Evolutionary conservation across 2,329 filamentous ascomycete genomes (phyloP), one percentile per base, ranked within the genome.

Genomic region (Alternaria arborescens): DNA sequence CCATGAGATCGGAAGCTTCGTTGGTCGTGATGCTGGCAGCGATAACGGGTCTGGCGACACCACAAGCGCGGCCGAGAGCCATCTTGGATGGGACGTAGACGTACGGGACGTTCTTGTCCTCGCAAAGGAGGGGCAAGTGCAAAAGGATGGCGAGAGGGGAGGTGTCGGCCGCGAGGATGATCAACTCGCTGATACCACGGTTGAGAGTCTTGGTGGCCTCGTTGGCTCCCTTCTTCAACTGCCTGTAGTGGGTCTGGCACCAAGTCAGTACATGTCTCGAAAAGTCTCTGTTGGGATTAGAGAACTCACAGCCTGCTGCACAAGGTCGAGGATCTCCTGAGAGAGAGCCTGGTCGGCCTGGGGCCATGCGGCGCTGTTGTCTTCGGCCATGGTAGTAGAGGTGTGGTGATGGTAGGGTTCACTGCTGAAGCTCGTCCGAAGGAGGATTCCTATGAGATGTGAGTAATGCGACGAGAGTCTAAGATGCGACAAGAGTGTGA

Each of bases 11-110:
- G 43, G 81, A 72, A 34, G 77, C 78, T 61, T 80, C 78, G 70
- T 81, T 81, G 59, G 91, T 93, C 70, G 93, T 97, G 82, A 98
- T 97, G 75, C 86, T 89, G 64, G 88, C 89, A 41, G 92, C 90
- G 73, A 98, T 97, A 63, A 98, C 94, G 57, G 93, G 86, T 60
- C 94, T 87, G 76, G 87, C 90, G 64, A 97, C 94, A 85, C 94
- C 94, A 77, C 92, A 95, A 50, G 94, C 94, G 46, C 73, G 66
- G 24, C 73, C 73, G n/a, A 71, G 88, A 55, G 92, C 91, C 74
- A 93, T 91, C 88, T 97, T 97, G 81, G 87, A 94, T 91, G 83
- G 86, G 87, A 77, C 72, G 68, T 81, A 81, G 46, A 83, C 80
- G 71, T 75, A 89, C 24, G 87, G 84, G n/a, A 88, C 85, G 80